Base-by-base conservation (phyloP, 1,284 basidiomycete genomes). In the Chondrostereum purpureum region DNA sequence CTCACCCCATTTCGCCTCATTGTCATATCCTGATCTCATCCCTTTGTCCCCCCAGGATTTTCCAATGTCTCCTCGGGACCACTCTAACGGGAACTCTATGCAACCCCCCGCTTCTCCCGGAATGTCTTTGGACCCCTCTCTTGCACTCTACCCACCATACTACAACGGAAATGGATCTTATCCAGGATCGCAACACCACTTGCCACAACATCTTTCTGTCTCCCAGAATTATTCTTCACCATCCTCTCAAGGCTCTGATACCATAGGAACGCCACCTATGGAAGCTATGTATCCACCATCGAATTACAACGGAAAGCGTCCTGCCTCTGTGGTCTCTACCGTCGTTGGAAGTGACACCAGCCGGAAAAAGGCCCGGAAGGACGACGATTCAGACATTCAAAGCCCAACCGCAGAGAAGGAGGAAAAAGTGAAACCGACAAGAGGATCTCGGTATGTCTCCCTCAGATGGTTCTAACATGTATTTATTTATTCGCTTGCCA, bases 371-470 rank as follows among this genome's bases (percentile, higher is more conserved):
- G 56, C 70, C 2, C 73, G 78, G 34, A 78, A 72, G 51, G 80
- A 84, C 42, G 77, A 85, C 39, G 74, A 75, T n/a, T 59, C 65
- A 10, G 68, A 71, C 18, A 57, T 58, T 4, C 59, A 66, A 1
- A 81, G 77, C 58, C 78, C 77, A 3, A 55, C 65, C 2, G 64
- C 72, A n/a, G 80, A 78, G 24, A 79, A 77, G 57, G 78, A 80
- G 1, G 84, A 84, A 22, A 93, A 92, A 64, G 73, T 82, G 36
- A 94, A 94, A 66, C 76, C 90, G 4, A 93, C 92, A 1, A 72
- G 91, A 34, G 91, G 91, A 16, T 89, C 89, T 23, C 75, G 89
- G 89, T 91, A 55, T 53, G 77, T 66, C 41, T 39, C 21, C 43
- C n/a, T n/a, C n/a, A n/a, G n/a, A n/a, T n/a, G 27, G 35, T 27